A percentile compares a stretch with the other conserved stretches of the same genome.
Conservation (phyloP, 495 filamentous ascomycete genomes). For the Penicillium bialowiezense region DNA sequence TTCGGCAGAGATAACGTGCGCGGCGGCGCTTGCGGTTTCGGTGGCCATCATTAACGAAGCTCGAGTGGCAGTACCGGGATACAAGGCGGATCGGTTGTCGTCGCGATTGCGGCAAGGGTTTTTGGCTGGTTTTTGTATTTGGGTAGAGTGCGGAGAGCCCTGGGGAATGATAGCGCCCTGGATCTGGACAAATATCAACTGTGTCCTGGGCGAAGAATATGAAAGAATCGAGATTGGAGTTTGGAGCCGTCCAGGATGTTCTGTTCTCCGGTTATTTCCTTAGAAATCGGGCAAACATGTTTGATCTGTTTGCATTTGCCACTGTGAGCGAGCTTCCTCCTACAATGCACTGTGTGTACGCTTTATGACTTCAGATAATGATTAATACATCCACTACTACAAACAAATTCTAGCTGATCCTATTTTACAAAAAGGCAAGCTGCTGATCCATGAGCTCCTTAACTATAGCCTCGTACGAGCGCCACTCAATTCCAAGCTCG, state of each 20-base stretch:
- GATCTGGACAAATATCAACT: too few relatives aligned
- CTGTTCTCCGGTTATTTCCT: constrained; percentile 5
- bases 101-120: not conserved
- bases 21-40: constrained; percentile 33
- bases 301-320: constrained; percentile 8
- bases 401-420: constrained; percentile 6
- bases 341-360: too few relatives aligned
- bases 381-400: too few relatives aligned
- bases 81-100: not conserved
- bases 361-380: too few relatives aligned
- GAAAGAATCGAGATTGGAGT: not conserved
- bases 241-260: constrained; percentile 1
- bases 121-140: not conserved
- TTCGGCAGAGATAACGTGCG: constrained; percentile 36
- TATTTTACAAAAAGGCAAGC: constrained; percentile 13
- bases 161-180: too few relatives aligned
- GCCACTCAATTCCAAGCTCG: constrained; percentile 36
- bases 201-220: not conserved
- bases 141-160: too few relatives aligned
- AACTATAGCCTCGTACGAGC: constrained; percentile 28
- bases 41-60: constrained; percentile 32
- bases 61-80: not conserved
- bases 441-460: constrained; percentile 39
- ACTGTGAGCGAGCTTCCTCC: too few relatives aligned
- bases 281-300: constrained; percentile 14